A percentile compares a stretch with the other conserved stretches of the same genome.
phyloP scores from a whole-genome alignment of 2,329 filamentous ascomycete genomes.

The Chrysosporium queenslandicum region DNA sequence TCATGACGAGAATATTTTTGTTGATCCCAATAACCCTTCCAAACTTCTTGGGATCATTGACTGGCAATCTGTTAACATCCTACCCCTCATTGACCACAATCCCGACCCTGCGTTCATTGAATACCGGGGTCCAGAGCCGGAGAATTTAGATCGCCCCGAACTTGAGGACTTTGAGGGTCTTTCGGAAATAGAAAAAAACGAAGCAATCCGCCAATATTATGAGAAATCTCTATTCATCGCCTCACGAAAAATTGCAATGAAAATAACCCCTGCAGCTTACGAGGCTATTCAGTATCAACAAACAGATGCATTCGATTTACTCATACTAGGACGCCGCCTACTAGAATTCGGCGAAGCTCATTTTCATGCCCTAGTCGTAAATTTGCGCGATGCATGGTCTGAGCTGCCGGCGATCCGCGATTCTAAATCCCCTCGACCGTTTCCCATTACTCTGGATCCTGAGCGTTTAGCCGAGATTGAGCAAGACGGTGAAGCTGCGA shows the following conservation, averaged over 20 bases:
- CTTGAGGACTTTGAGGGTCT: not conserved
- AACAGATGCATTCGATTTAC: slow-evolving; percentile 9
- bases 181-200: slow-evolving; percentile 2
- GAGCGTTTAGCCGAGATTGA: slow-evolving; percentile 5
- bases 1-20: slow-evolving; percentile 26
- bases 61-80: slow-evolving; percentile 26
- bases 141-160: slow-evolving; percentile 16
- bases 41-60: slow-evolving; percentile 26
- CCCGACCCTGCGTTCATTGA: slow-evolving; percentile 23
- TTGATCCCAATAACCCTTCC: slow-evolving; percentile 22
- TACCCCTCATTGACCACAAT: slow-evolving; percentile 24
- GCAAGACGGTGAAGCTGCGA: slow-evolving; percentile 5
- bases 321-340: slow-evolving; percentile 10
- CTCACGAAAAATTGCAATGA: slow-evolving; percentile 8
- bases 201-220: slow-evolving; percentile 3
- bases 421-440: not conserved
- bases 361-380: slow-evolving; percentile 4
- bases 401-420: slow-evolving; percentile 3
- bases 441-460: not conserved
- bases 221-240: slow-evolving; percentile 12
- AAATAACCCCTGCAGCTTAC: slow-evolving; percentile 5
- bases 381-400: slow-evolving; percentile 6
- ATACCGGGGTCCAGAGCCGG: slow-evolving; percentile 23
- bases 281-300: slow-evolving; percentile 10
- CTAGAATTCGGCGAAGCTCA: slow-evolving; percentile 14